Conservation (phyloP, 129 eudicot genomes). For the Lonicera japonica region DNA sequence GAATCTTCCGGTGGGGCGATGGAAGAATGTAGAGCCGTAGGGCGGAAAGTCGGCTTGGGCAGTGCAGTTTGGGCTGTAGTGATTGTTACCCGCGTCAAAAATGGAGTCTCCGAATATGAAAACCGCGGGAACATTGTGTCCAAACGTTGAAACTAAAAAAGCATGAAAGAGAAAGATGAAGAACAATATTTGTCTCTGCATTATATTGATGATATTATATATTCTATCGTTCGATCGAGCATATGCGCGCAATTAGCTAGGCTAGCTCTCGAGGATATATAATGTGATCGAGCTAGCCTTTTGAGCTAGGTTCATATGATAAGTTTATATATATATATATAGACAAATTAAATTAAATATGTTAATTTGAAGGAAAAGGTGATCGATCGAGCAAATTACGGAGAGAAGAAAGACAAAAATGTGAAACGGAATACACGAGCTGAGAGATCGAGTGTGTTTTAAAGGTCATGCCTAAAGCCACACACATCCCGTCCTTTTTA, state of each 20-base stretch:
- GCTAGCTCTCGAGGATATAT: too few species aligned
- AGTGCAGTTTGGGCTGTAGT: slow-evolving; percentile 32
- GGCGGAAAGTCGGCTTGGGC: slow-evolving; percentile 56
- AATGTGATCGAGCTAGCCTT: too few species aligned
- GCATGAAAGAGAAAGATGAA: background rate
- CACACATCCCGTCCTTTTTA: too few species aligned
- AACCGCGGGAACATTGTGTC: slow-evolving; percentile 25
- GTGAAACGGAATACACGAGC: slow-evolving; percentile 29
- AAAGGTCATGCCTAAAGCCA: slow-evolving; percentile 15
- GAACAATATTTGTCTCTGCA: too few species aligned
- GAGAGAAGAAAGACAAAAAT: slow-evolving; percentile 13
- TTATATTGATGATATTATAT: too few species aligned
- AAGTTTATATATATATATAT: background rate
- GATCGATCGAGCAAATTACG: too few species aligned
- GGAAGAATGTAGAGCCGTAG: slow-evolving; percentile 50
- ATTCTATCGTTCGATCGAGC: too few species aligned
- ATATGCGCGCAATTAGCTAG: too few species aligned
- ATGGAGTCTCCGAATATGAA: slow-evolving; percentile 57
- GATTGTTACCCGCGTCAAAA: slow-evolving; percentile 60
- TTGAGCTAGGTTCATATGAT: too few species aligned
- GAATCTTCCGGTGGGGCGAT: slow-evolving; percentile 61
- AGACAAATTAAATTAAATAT: too few species aligned
- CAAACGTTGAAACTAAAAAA: slow-evolving; percentile 1
- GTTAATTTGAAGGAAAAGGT: slow-evolving; percentile 3
- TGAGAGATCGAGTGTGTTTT: background rate